Evolutionary conservation across 495 filamentous ascomycete species (phyloP), one percentile per base, ranked within the genome.

Genomic region (Penicillium parvum): DNA sequence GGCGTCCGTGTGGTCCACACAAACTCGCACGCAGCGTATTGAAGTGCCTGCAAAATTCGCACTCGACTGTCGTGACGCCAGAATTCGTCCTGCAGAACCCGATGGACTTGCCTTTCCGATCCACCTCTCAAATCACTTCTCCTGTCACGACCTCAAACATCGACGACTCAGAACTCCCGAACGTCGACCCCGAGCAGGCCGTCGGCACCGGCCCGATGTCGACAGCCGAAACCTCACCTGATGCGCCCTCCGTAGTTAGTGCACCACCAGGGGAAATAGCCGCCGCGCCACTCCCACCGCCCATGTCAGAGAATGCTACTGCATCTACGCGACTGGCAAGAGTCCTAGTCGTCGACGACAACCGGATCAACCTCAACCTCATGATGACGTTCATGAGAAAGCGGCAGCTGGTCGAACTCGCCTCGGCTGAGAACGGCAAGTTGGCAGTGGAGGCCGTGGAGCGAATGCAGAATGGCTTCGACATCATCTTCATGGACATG

Each of bases 311-410:
- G 19, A 22, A 26, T 7, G n/a, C 10, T 12, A 19, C 33, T 7
- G 10, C 10, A 6, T 32, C 47, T 7, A 15, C 25, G 12, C 35
- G 40, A 21, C 42, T 44, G 11, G 48, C 65, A 9, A 57, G 58
- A 17, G 67, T 86, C 4, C 72, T 88, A 1, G 73, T 87, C 0
- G 84, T 88, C 0, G 85, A 89, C 44, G 85, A 89, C 52, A 89
- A 89, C 55, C 66, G 72, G 3, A 86, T 89, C 51, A 89, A 89
- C 48, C 74, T 87, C 23, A 81, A 77, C n/a, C 65, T 87, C 0
- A 74, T 87, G 32, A 63, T 77, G 27, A 79, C 79, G 0, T 81
- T 81, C 45, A 74, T 85, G 69, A 69, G 67, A 22, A 77, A 72
- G 37, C 65, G 75, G 3, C 50, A 64, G 4, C 57, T 75, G 30